A percentile compares a stretch with the other conserved stretches of the same genome.
Conservation (phyloP, 2,329 filamentous ascomycete species). For the Monosporascus sp. region DNA sequence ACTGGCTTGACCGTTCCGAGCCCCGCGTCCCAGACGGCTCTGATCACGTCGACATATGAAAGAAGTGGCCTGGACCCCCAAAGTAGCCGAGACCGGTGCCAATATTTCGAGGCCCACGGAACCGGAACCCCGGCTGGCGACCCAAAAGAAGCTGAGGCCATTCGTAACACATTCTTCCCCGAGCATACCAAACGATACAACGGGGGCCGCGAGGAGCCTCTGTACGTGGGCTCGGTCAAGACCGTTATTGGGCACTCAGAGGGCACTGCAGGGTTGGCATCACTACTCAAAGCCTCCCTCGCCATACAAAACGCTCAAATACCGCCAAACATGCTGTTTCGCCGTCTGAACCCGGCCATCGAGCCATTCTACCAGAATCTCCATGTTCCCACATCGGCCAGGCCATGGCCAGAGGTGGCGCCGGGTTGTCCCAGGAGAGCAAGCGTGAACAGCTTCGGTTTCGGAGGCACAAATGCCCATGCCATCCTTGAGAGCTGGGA, state of each 20-base stretch:
- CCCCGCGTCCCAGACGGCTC: too few species aligned
- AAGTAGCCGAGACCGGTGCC: too few species aligned
- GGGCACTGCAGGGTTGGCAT: conserved; percentile 7
- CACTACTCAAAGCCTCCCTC: conserved; percentile 3
- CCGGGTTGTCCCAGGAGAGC: background rate
- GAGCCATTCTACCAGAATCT: conserved; percentile 1
- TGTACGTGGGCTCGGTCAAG: conserved; percentile 8
- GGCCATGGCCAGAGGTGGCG: conserved; percentile 2
- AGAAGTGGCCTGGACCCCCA: conserved; percentile 11
- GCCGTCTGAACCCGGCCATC: background rate
- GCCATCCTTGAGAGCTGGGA: conserved; percentile 11
- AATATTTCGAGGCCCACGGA: conserved; percentile 17
- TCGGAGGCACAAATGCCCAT: conserved; percentile 12
- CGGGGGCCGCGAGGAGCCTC: background rate
- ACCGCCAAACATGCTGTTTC: conserved; percentile 9
- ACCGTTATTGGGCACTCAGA: conserved; percentile 9
- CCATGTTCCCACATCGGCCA: background rate
- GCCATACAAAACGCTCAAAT: conserved; percentile 1
- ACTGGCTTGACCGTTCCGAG: too few species aligned
- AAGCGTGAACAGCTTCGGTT: conserved; percentile 7
- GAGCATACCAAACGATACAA: background rate
- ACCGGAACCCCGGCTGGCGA: conserved; percentile 17
- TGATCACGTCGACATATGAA: conserved; percentile 1
- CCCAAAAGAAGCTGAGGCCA: conserved; percentile 17
- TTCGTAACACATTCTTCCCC: conserved; percentile 6